Evolutionary conservation across 176 grass and related monocot genomes (phyloP).

Genomic region (Lolium rigidum): DNA sequence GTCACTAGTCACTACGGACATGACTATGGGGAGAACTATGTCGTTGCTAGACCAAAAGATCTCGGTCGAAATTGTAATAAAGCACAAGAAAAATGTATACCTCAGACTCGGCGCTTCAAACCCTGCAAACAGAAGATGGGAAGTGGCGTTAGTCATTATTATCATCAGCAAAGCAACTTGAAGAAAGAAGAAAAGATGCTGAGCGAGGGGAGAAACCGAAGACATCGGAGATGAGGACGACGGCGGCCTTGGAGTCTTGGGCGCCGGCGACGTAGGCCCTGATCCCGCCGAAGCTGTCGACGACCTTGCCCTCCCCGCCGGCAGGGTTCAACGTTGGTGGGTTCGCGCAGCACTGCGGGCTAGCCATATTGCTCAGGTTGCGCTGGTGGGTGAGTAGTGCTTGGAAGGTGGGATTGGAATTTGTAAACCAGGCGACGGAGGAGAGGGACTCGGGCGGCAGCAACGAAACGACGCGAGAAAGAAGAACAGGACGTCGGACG

Average conservation of each 20-base stretch:
- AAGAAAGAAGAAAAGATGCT: not conserved
- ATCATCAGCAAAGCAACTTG: too few relatives aligned
- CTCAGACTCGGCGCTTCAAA: conserved; percentile 62
- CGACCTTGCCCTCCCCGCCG: conserved; percentile 67
- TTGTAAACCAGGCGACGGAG: not conserved
- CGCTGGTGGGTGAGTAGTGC: not conserved
- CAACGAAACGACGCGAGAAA: not conserved
- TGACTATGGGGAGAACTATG: not conserved
- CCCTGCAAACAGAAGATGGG: not conserved
- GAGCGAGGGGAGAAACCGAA: conserved; percentile 42
- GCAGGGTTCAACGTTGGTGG: conserved; percentile 51
- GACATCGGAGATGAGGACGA: conserved; percentile 83
- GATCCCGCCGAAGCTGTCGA: conserved; percentile 72
- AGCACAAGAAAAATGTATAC: conserved; percentile 25
- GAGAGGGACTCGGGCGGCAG: not conserved
- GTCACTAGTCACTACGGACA: not conserved
- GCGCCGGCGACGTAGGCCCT: conserved; percentile 67
- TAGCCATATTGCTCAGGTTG: conserved; percentile 47
- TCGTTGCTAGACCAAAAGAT: not conserved
- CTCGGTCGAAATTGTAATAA: not conserved
- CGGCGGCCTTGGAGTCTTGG: conserved; percentile 44
- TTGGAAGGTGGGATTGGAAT: not conserved
- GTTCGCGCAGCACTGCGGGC: conserved; percentile 77
- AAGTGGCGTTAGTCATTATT: not conserved
- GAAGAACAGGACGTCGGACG: not conserved